Evolutionary conservation across 116 monocot species (phyloP).

Genomic region (Cymodocea nodosa): DNA sequence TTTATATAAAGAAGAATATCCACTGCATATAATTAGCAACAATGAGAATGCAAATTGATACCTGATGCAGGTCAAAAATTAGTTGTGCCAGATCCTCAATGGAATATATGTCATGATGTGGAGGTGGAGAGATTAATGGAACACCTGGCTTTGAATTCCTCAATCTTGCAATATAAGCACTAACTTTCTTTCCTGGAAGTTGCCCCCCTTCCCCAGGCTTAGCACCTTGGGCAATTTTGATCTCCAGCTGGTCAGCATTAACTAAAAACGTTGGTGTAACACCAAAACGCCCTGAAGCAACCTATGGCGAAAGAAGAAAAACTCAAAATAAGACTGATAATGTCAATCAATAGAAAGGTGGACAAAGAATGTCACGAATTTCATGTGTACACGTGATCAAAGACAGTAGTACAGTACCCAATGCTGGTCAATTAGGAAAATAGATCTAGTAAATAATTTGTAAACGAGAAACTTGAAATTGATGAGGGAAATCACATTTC

Average conservation of each 20-base stretch:
- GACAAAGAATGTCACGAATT: too few relatives aligned
- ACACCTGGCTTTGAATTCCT: slow-evolving; percentile 98
- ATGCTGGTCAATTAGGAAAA: too few relatives aligned
- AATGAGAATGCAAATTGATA: slow-evolving; percentile 8
- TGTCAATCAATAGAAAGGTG: not conserved
- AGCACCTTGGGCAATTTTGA: slow-evolving; percentile 99
- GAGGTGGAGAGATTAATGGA: slow-evolving; percentile 95
- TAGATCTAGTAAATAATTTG: too few relatives aligned
- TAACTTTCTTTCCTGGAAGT: slow-evolving; percentile 98
- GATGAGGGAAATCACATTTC: too few relatives aligned
- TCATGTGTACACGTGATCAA: too few relatives aligned
- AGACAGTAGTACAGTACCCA: too few relatives aligned
- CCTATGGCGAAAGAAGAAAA: slow-evolving; percentile 28
- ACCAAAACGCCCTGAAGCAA: slow-evolving; percentile 98
- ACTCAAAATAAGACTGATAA: not conserved
- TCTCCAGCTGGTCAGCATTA: slow-evolving; percentile 91
- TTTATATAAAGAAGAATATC: not conserved
- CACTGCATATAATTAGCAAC: not conserved
- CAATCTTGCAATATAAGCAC: slow-evolving; percentile 86
- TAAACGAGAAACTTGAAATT: too few relatives aligned
- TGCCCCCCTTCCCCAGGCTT: slow-evolving; percentile 99
- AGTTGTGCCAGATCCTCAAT: slow-evolving; percentile 99
- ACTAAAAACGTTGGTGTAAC: slow-evolving; percentile 93
- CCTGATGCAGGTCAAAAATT: slow-evolving; percentile 98
- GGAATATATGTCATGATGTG: slow-evolving; percentile 99